These are phyloP conservation scores for Dactylellina parvicollis DNA, from an alignment of 2,329 filamentous ascomycete species.

Conservation along the genomic window DNA sequence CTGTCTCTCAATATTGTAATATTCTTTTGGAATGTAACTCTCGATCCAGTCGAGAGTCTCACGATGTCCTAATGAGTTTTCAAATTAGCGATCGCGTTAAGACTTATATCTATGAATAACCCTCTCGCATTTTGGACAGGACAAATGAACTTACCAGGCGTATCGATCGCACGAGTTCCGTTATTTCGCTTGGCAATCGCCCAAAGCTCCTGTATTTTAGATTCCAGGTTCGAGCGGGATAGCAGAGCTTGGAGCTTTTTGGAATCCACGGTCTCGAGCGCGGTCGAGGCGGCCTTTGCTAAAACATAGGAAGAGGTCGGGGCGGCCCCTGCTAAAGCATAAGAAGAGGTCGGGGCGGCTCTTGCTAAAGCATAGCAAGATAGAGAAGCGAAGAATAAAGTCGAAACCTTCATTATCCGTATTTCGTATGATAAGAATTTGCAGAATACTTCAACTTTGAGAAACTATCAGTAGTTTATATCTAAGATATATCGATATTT, in stretches of 20 bases:
- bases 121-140: constrained; percentile 54
- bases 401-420: constrained; percentile 14
- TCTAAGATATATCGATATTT: no score
- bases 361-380: no score
- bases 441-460: no score
- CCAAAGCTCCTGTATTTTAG: constrained; percentile 64
- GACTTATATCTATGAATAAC: no score
- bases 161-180: constrained; percentile 63
- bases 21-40: constrained; percentile 14
- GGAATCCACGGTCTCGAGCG: constrained; percentile 59
- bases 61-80: no score
- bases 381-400: background rate
- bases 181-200: constrained; percentile 62
- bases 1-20: constrained; percentile 18
- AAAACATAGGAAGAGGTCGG: background rate
- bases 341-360: no score
- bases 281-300: background rate
- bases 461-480: no score
- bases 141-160: constrained; percentile 64
- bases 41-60: constrained; percentile 22
- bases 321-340: no score
- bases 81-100: no score
- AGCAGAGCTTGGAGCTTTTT: constrained; percentile 61
- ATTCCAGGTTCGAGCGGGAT: constrained; percentile 62
- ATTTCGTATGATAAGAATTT: no score